phyloP scores from a whole-genome alignment of 352 stramenopile species.

The Phytopythium aichiense region DNA sequence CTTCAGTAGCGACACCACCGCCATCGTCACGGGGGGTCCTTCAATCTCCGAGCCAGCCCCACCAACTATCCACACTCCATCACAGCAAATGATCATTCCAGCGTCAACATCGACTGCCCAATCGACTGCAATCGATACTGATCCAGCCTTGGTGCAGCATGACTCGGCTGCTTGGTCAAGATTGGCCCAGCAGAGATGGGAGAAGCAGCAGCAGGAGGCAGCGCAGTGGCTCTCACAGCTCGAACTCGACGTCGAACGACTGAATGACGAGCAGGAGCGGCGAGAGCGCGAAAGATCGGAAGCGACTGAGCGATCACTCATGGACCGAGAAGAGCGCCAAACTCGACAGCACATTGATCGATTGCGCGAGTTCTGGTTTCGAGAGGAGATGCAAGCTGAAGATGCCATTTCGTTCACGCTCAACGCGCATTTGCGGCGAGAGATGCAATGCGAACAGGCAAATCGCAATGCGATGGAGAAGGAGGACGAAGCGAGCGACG shows the following conservation, averaged over 20 bases:
- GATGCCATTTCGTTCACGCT: constrained; percentile 16
- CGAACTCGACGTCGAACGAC: background rate
- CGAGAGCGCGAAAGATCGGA: constrained; percentile 8
- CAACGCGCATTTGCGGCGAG: background rate
- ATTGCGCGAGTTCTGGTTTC: constrained; percentile 12
- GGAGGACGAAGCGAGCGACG: constrained; percentile 8
- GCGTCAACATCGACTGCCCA: background rate
- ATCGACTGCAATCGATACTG: no score
- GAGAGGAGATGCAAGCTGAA: constrained; percentile 6
- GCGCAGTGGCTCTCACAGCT: constrained; percentile 11
- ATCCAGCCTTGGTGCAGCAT: background rate
- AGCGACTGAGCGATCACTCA: constrained; percentile 10
- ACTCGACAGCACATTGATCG: constrained; percentile 8
- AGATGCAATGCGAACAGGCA: background rate
- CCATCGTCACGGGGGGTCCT: no score
- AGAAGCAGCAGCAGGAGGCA: constrained; percentile 13
- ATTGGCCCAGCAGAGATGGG: constrained; percentile 2
- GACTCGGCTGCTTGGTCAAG: background rate
- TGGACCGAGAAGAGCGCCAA: constrained; percentile 14
- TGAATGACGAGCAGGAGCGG: background rate
- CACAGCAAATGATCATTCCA: background rate
- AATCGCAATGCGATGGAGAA: constrained; percentile 12
- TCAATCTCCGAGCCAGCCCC: no score
- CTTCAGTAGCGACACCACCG: background rate
- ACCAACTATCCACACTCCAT: background rate